phyloP scores from a whole-genome alignment of 2,329 filamentous ascomycete species.

The Zasmidium citrigriseum region DNA sequence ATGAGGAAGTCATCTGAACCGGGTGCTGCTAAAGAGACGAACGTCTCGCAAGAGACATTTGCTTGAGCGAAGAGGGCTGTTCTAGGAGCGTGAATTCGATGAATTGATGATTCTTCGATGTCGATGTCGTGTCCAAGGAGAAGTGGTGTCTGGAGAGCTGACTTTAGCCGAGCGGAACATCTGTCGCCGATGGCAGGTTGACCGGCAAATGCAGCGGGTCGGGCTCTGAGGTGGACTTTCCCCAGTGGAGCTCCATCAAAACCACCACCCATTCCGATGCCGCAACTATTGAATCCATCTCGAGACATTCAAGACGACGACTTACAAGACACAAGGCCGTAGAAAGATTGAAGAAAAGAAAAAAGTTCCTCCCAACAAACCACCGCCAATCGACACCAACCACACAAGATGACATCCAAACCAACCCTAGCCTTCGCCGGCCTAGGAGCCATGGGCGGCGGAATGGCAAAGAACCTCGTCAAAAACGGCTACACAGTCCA shows the following conservation, averaged over 20 bases:
- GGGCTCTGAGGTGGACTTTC: background rate
- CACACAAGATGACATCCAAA: conserved; percentile 15
- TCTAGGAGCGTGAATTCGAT: no score
- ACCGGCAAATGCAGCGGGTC: background rate
- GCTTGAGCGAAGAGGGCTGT: no score
- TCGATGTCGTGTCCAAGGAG: no score
- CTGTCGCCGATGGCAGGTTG: no score
- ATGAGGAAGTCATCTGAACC: no score
- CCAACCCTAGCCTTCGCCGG: conserved; percentile 60
- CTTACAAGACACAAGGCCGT: background rate
- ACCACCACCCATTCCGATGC: background rate
- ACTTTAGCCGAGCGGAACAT: no score
- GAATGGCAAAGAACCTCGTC: conserved; percentile 75
- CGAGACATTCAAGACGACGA: background rate
- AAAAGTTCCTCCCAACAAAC: background rate
- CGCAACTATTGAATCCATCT: background rate
- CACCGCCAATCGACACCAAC: background rate
- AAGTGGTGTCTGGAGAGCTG: no score
- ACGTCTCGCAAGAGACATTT: no score
- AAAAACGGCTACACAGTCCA: conserved; percentile 67
- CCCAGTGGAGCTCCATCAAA: background rate
- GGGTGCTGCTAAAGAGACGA: no score
- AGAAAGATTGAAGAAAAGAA: background rate
- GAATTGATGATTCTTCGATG: no score
- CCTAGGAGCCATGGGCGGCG: conserved; percentile 79